phyloP scores from a whole-genome alignment of 2,329 filamentous ascomycete genomes.

The Coniella vitis region DNA sequence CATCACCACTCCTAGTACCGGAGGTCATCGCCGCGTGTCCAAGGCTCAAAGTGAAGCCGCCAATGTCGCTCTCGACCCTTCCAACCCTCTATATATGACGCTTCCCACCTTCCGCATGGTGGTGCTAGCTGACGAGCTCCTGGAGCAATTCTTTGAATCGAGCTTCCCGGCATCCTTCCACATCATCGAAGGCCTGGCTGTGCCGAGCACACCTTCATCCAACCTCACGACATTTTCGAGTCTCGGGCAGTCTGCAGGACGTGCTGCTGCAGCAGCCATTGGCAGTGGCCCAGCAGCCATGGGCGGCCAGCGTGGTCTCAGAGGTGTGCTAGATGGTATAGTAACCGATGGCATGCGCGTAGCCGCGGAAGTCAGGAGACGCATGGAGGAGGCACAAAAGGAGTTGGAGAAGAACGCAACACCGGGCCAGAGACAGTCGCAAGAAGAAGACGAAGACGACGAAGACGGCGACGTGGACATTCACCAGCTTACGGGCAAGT shows the following conservation, averaged over 20 bases:
- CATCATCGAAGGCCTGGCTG: constrained; percentile 58
- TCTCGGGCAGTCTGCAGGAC: constrained; percentile 49
- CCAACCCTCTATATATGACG: constrained; percentile 90
- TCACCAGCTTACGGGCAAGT: constrained; percentile 26
- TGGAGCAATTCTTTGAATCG: constrained; percentile 96
- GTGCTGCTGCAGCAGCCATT: constrained; percentile 33
- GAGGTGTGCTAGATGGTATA: constrained; percentile 93
- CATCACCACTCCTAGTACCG: constrained; percentile 18
- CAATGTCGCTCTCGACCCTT: constrained; percentile 85
- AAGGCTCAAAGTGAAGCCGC: constrained; percentile 68
- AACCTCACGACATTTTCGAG: constrained; percentile 83
- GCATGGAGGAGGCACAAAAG: constrained; percentile 92
- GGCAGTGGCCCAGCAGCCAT: constrained; percentile 39
- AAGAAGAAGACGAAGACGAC: constrained; percentile 62
- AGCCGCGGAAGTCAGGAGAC: constrained; percentile 80
- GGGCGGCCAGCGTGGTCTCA: constrained; percentile 65
- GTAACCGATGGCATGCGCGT: constrained; percentile 97
- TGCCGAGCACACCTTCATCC: constrained; percentile 44
- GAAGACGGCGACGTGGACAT: constrained; percentile 50
- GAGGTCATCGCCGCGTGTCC: constrained; percentile 37
- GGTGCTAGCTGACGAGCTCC: constrained; percentile 86
- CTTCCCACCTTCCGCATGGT: constrained; percentile 98
- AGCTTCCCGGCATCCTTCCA: constrained; percentile 92
- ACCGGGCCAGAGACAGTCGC: constrained; percentile 44
- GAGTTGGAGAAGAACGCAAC: constrained; percentile 80